phyloP scores from a whole-genome alignment of 306 rosid species.

The Casuarina cunninghamiana region DNA sequence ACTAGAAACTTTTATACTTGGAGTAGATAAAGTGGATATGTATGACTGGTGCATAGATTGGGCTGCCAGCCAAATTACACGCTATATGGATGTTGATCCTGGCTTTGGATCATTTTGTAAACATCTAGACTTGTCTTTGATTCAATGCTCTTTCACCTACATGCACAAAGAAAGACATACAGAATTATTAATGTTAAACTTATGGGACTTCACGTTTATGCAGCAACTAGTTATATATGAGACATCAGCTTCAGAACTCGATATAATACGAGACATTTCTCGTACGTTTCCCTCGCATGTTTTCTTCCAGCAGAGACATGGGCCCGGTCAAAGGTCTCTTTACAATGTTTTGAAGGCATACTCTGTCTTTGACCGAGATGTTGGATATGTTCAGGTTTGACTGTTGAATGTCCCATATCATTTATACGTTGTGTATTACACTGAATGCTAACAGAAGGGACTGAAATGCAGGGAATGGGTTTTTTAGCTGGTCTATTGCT shows the following conservation, averaged over 20 bases:
- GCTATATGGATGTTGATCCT: background rate
- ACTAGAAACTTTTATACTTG: background rate
- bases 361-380: constrained; percentile 92
- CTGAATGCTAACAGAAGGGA: constrained; percentile 32
- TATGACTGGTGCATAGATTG: background rate
- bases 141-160: background rate
- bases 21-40: background rate
- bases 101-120: constrained; percentile 16
- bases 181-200: constrained; percentile 18
- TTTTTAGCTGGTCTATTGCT: constrained; percentile 93
- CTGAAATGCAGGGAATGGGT: constrained; percentile 93
- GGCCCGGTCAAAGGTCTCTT: constrained; percentile 98
- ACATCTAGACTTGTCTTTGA: background rate
- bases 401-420: constrained; percentile 16
- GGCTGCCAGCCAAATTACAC: constrained; percentile 6
- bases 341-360: constrained; percentile 96
- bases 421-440: constrained; percentile 8
- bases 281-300: constrained; percentile 98
- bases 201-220: constrained; percentile 31
- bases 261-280: constrained; percentile 94
- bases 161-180: background rate
- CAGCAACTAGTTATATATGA: constrained; percentile 99
- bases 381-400: constrained; percentile 98
- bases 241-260: constrained; percentile 93
- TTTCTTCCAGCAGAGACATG: constrained; percentile 98